phyloP scores from a whole-genome alignment of 345 rosid genomes.

The thale cress (Arabidopsis thaliana) region DNA sequence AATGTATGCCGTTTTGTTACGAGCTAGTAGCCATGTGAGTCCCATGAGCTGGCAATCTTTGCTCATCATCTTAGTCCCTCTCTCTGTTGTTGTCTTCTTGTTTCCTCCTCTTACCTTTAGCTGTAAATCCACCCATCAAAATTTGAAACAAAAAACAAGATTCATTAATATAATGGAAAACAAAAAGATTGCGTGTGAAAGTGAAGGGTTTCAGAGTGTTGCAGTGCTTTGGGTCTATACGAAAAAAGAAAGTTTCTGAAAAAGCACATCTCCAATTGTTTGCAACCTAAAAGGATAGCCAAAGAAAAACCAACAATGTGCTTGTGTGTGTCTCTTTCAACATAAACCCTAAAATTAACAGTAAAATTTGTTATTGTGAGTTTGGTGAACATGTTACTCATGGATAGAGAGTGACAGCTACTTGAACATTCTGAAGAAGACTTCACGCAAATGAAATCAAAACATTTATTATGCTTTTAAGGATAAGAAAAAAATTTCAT shows the following conservation, averaged over 20 bases:
- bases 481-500: constrained; percentile 1
- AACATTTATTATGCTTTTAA: constrained; percentile 39
- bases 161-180: no score
- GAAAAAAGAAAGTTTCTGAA: constrained; percentile 44
- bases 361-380: background rate
- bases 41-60: constrained; percentile 98
- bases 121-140: constrained; percentile 49
- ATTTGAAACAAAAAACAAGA: background rate
- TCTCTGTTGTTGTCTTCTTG: constrained; percentile 55
- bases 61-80: constrained; percentile 88
- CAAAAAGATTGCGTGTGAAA: constrained; percentile 31
- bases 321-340: constrained; percentile 35
- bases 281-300: constrained; percentile 49
- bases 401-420: constrained; percentile 37
- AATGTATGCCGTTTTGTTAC: constrained; percentile 92
- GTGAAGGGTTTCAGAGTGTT: constrained; percentile 26
- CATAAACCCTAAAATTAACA: constrained; percentile 34
- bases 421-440: constrained; percentile 35
- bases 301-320: constrained; percentile 28
- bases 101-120: constrained; percentile 69
- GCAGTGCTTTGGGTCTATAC: constrained; percentile 40
- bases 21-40: constrained; percentile 95
- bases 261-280: constrained; percentile 40
- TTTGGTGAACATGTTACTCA: constrained; percentile 1
- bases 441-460: constrained; percentile 33